Evolutionary conservation across 2,329 filamentous ascomycete species (phyloP).

Genomic region (Fusarium poae): DNA sequence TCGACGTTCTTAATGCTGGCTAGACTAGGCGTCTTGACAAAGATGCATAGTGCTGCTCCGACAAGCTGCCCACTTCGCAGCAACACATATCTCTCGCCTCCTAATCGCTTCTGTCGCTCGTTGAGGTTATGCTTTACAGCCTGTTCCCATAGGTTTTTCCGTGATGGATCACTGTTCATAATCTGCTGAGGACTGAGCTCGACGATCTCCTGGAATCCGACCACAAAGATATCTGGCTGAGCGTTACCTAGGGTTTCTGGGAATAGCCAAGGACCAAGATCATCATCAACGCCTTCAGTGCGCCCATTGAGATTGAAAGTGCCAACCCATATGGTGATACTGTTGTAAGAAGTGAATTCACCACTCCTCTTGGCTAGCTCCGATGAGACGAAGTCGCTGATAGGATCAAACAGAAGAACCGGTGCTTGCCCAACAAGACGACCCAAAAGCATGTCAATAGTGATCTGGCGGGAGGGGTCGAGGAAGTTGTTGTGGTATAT

Average conservation of each 20-base stretch:
- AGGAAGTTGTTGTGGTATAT: constrained; percentile 98
- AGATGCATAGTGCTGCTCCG: constrained; percentile 91
- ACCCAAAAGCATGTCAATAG: constrained; percentile 92
- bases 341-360: constrained; percentile 81
- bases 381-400: constrained; percentile 87
- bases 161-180: constrained; percentile 94
- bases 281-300: constrained; percentile 80
- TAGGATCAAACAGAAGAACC: constrained; percentile 91
- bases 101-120: constrained; percentile 71
- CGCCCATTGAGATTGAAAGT: constrained; percentile 97
- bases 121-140: constrained; percentile 86
- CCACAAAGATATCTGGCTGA: constrained; percentile 86
- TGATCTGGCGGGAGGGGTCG: constrained; percentile 92
- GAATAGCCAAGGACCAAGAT: constrained; percentile 88
- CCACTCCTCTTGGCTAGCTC: constrained; percentile 77
- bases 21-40: constrained; percentile 83
- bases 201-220: constrained; percentile 99
- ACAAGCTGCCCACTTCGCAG: constrained; percentile 94
- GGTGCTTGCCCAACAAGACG: constrained; percentile 84
- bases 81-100: constrained; percentile 85
- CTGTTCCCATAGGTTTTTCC: constrained; percentile 87
- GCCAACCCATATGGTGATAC: constrained; percentile 85
- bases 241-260: constrained; percentile 68
- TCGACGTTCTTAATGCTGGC: constrained; percentile 95
- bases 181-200: constrained; percentile 97